Evolutionary conservation across 1,284 basidiomycete species (phyloP).

Genomic region (Tylopilus sp.): DNA sequence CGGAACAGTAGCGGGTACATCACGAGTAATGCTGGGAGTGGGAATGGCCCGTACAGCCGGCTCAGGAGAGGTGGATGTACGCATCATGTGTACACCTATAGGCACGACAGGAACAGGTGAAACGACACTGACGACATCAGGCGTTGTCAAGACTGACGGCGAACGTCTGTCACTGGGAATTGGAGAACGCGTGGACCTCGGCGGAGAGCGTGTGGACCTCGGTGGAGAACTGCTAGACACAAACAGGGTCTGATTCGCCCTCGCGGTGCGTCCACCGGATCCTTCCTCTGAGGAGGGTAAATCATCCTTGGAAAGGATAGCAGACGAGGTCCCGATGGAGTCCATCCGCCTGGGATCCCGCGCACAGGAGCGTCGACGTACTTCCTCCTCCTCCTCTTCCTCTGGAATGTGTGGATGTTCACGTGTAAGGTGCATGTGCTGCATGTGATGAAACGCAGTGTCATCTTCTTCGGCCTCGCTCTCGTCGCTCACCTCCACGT

Average conservation of each 20-base stretch:
- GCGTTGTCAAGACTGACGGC: conserved; percentile 20
- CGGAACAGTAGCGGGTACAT: conserved; percentile 31
- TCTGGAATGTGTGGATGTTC: conserved; percentile 60
- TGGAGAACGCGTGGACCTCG: conserved; percentile 5
- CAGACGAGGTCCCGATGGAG: conserved; percentile 19
- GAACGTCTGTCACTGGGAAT: conserved; percentile 16
- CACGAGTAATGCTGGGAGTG: conserved; percentile 18
- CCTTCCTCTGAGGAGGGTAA: conserved; percentile 38
- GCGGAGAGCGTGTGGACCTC: background rate
- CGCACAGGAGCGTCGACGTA: conserved; percentile 25
- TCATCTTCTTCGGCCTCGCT: conserved; percentile 65
- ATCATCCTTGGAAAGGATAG: conserved; percentile 18
- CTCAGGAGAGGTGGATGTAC: conserved; percentile 15
- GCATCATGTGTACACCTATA: conserved; percentile 16
- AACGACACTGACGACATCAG: conserved; percentile 19
- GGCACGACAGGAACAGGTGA: conserved; percentile 25
- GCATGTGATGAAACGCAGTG: conserved; percentile 39
- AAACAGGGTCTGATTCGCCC: conserved; percentile 41
- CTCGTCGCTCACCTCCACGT: conserved; percentile 76
- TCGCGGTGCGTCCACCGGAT: conserved; percentile 41
- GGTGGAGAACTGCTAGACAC: conserved; percentile 21
- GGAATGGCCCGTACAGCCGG: conserved; percentile 15
- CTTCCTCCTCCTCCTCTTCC: conserved; percentile 54
- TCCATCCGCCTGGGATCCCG: conserved; percentile 9
- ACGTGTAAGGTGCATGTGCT: conserved; percentile 38